These are phyloP conservation scores for Draba incana DNA, from an alignment of 345 rosid genomes.

Conservation along the genomic window DNA sequence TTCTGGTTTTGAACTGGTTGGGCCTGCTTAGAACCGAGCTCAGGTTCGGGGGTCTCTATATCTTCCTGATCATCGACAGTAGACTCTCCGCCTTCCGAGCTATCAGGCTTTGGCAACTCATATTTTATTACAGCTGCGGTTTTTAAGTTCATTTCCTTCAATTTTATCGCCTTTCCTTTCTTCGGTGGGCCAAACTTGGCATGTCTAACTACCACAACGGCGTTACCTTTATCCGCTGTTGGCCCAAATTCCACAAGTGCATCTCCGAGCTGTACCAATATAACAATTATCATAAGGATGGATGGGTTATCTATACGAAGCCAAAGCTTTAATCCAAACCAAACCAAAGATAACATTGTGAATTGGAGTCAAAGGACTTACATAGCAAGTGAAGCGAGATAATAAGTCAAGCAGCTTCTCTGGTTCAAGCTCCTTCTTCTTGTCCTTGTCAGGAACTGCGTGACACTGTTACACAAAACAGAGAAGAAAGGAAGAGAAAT, in stretches of 20 bases:
- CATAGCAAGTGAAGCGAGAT: slow-evolving; percentile 62
- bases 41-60: slow-evolving; percentile 20
- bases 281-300: slow-evolving; percentile 6
- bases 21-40: background rate
- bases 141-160: slow-evolving; percentile 43
- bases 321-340: background rate
- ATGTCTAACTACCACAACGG: slow-evolving; percentile 71
- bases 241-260: slow-evolving; percentile 75
- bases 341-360: background rate
- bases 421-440: slow-evolving; percentile 50
- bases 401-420: slow-evolving; percentile 66
- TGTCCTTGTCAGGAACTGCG: slow-evolving; percentile 55
- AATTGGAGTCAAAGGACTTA: slow-evolving; percentile 32
- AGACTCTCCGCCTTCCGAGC: slow-evolving; percentile 13
- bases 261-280: slow-evolving; percentile 63
- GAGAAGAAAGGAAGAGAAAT: background rate
- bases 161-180: slow-evolving; percentile 59
- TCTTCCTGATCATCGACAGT: slow-evolving; percentile 30
- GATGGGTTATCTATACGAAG: background rate
- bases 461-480: slow-evolving; percentile 58
- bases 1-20: slow-evolving; percentile 38
- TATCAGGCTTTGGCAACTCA: slow-evolving; percentile 25
- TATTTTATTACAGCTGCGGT: slow-evolving; percentile 31
- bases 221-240: slow-evolving; percentile 56
- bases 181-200: slow-evolving; percentile 70